These are phyloP conservation scores for Saturnispora zaruensis DNA, from an alignment of 805 yeast genomes.

Conservation along the genomic window DNA sequence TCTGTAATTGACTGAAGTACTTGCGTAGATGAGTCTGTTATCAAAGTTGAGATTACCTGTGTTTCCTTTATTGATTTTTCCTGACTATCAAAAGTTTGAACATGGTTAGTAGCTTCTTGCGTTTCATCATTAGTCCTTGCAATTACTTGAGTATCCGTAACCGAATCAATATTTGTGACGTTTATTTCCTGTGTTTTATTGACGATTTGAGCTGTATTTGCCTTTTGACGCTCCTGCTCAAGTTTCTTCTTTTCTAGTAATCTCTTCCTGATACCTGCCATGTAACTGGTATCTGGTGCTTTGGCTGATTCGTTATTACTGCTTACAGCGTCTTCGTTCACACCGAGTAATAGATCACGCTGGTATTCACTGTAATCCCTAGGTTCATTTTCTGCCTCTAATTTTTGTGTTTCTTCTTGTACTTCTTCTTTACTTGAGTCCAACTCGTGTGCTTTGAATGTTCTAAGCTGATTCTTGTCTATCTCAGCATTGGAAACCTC, in stretches of 20 bases:
- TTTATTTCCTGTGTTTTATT: neutral
- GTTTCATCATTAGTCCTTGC: neutral
- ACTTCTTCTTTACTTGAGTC: neutral
- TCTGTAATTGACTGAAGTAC: slow-evolving; percentile 1
- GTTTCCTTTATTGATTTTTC: neutral
- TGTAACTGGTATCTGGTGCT: slow-evolving; percentile 2
- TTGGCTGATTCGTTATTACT: neutral
- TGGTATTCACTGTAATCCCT: neutral
- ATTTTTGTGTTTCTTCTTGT: neutral
- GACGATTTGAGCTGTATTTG: neutral
- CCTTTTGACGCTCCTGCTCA: neutral
- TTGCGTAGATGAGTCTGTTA: neutral
- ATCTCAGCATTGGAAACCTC: neutral
- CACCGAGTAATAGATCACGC: slow-evolving; percentile 4
- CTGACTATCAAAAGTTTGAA: neutral
- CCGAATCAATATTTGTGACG: neutral
- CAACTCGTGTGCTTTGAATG: neutral
- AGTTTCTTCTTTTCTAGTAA: slow-evolving; percentile 5
- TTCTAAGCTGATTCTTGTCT: neutral
- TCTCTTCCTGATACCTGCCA: slow-evolving; percentile 8
- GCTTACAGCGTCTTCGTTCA: neutral
- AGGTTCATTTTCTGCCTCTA: neutral
- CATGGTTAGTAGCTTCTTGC: neutral
- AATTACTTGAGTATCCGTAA: neutral
- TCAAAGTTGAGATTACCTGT: neutral